These are phyloP conservation scores for Cordyceps cateniannulata DNA, from an alignment of 2,329 filamentous ascomycete genomes.

Conservation along the genomic window DNA sequence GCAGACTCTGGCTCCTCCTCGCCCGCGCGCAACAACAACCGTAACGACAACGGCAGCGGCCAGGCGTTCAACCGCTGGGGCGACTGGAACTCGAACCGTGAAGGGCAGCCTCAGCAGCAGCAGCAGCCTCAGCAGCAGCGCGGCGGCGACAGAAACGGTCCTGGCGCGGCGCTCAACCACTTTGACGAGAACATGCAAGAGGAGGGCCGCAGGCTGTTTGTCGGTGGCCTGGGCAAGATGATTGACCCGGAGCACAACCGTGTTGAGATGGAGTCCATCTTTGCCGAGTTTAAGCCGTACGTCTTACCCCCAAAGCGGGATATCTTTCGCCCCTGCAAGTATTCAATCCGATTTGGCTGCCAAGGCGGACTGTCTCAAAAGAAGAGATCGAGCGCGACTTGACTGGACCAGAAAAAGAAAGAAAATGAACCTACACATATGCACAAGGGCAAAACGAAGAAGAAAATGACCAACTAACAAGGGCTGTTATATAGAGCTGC, in stretches of 20 bases:
- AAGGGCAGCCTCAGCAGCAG: not conserved
- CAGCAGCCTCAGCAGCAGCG: constrained; percentile 9
- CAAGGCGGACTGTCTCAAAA: no score
- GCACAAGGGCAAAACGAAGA: not conserved
- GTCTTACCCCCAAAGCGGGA: constrained; percentile 11
- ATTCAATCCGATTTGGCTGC: not conserved
- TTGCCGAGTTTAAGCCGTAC: constrained; percentile 39
- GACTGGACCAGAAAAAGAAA: not conserved
- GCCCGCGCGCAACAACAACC: not conserved
- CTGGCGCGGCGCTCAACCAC: constrained; percentile 24
- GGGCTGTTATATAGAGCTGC: constrained; percentile 13
- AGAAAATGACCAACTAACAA: not conserved
- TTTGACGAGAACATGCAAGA: constrained; percentile 24
- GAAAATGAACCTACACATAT: not conserved
- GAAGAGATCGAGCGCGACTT: not conserved
- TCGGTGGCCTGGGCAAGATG: constrained; percentile 45
- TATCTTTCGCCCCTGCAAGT: not conserved
- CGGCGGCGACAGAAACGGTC: constrained; percentile 20
- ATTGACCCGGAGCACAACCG: constrained; percentile 41
- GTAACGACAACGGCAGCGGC: not conserved
- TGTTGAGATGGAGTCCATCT: constrained; percentile 38
- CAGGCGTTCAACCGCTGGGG: constrained; percentile 36
- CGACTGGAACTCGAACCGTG: constrained; percentile 29
- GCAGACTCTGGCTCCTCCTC: constrained; percentile 13
- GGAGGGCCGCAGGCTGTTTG: constrained; percentile 37